Percentiles rank a stretch among this genome's conserved stretches.
Conservation (phyloP, 768 basidiomycete genomes). For the Daedaleopsis sinensis region DNA sequence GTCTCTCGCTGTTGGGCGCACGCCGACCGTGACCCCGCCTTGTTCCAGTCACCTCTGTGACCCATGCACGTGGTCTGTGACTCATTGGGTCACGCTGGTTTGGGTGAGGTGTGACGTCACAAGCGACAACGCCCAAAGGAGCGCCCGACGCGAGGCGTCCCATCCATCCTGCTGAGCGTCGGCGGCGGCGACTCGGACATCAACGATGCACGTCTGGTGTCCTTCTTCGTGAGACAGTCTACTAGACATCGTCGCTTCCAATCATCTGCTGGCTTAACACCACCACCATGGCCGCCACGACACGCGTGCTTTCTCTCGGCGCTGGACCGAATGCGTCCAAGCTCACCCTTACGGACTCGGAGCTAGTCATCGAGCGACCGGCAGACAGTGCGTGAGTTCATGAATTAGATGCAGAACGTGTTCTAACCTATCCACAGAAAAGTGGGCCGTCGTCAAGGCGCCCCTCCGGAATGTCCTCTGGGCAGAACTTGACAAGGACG, state of each 20-base stretch:
- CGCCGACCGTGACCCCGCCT: constrained; percentile 2
- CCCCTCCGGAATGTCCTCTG: constrained; percentile 58
- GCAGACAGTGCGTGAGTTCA: constrained; percentile 20
- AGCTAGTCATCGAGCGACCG: constrained; percentile 31
- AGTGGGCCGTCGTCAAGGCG: constrained; percentile 33
- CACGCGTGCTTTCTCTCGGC: constrained; percentile 11
- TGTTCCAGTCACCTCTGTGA: neutral
- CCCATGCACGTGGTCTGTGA: neutral
- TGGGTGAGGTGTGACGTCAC: neutral
- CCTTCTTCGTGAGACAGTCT: neutral
- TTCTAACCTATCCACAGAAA: constrained; percentile 13
- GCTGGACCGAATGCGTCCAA: constrained; percentile 3
- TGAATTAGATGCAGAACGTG: neutral
- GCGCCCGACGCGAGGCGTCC: too few species aligned
- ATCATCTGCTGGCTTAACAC: too few species aligned
- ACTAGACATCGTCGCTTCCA: too few species aligned
- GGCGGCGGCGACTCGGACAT: neutral
- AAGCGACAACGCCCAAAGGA: neutral
- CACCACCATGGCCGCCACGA: constrained; percentile 7
- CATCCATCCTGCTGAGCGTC: neutral
- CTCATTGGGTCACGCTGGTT: neutral
- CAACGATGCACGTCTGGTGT: neutral
- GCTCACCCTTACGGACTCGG: constrained; percentile 32
- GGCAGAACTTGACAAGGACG: constrained; percentile 42
- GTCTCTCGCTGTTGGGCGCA: constrained; percentile 1